Conservation (phyloP, 2,329 filamentous ascomycete species). For the Ophiostoma ips region DNA sequence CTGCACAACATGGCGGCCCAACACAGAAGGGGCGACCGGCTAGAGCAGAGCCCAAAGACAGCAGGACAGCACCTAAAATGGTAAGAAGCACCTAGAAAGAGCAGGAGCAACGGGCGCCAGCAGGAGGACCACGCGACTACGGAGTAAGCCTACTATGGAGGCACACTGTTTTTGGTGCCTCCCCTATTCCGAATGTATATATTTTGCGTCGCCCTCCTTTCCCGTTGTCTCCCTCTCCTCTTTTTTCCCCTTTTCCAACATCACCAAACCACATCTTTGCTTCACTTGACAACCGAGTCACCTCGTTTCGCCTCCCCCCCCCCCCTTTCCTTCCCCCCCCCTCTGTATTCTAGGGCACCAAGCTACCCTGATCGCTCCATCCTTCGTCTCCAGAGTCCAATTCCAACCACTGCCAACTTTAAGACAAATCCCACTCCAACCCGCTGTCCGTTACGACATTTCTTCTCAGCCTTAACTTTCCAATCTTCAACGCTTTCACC, state of each 20-base stretch:
- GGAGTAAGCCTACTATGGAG: too few relatives aligned
- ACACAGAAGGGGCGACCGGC: constrained; percentile 4
- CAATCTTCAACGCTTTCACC: too few relatives aligned
- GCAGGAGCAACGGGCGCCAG: neutral
- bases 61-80: neutral
- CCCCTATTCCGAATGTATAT: constrained; percentile 21
- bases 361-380: constrained; percentile 64
- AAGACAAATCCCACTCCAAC: constrained; percentile 17
- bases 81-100: constrained; percentile 1
- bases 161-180: constrained; percentile 8
- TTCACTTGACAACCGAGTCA: constrained; percentile 8
- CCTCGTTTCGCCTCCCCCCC: constrained; percentile 5
- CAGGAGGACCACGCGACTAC: constrained; percentile 15
- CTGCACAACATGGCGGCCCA: neutral
- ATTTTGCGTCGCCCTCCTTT: constrained; percentile 19
- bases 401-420: constrained; percentile 15
- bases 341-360: constrained; percentile 62
- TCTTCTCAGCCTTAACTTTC: constrained; percentile 2
- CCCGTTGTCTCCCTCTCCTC: constrained; percentile 16
- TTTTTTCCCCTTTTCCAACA: constrained; percentile 20
- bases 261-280: constrained; percentile 27
- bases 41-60: neutral
- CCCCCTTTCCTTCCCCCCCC: constrained; percentile 17
- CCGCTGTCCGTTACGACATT: constrained; percentile 20
- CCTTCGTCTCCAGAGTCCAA: constrained; percentile 62